A percentile compares a stretch with the other conserved stretches of the same genome.
Conservation (phyloP, 441 rosid species). For the Cnidoscolus chayamansa region DNA sequence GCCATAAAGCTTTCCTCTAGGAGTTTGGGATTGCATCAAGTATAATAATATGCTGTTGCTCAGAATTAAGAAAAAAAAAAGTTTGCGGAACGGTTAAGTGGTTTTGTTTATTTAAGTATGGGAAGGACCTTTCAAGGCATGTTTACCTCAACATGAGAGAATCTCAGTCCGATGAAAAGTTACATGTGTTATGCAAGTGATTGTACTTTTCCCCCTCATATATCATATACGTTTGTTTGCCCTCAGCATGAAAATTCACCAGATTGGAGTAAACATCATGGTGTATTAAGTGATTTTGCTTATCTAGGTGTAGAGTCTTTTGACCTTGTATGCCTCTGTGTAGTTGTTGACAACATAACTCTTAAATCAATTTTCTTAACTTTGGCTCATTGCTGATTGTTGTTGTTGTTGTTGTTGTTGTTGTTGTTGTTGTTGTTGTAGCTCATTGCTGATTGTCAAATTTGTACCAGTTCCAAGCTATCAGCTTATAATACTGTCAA, state of each 20-base stretch:
- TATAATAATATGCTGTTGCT: background rate
- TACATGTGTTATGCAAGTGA: too few species aligned
- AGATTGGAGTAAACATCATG: background rate
- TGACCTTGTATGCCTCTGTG: background rate
- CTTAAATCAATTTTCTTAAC: background rate
- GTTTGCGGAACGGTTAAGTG: background rate
- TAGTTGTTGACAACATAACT: background rate
- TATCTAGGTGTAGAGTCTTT: background rate
- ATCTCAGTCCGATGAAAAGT: too few species aligned
- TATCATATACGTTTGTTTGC: background rate
- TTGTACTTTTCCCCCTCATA: too few species aligned
- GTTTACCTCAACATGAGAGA: too few species aligned
- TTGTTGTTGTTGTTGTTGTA: background rate
- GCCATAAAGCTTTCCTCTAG: background rate
- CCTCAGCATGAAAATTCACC: background rate
- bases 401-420: too few species aligned
- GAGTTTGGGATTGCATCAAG: background rate
- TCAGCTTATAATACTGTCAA: slow-evolving; percentile 10
- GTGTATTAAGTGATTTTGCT: background rate
- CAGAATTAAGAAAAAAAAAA: too few species aligned
- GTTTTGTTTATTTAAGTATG: background rate
- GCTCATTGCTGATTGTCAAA: background rate
- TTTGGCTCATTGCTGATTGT: background rate
- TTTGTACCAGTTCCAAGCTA: background rate
- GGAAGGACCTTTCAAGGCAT: too few species aligned